phyloP scores from a whole-genome alignment of 2,329 filamentous ascomycete species.

The Massarina eburnea region DNA sequence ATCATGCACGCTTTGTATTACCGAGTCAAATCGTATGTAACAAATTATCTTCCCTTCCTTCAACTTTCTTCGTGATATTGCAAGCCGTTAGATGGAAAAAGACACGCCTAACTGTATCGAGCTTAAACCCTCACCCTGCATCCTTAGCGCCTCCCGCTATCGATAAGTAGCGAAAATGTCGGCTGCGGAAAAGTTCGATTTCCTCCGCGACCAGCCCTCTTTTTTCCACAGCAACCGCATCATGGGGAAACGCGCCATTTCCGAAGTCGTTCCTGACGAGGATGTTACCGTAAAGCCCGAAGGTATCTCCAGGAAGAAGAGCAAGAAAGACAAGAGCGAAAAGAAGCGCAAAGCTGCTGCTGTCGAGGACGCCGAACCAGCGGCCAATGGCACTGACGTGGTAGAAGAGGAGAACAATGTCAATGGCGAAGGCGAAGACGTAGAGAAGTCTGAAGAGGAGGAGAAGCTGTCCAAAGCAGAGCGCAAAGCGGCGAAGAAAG shows the following conservation, averaged over 20 bases:
- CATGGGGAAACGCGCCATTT: constrained; percentile 42
- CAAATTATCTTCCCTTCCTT: too few relatives aligned
- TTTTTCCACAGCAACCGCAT: not conserved
- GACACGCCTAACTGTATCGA: too few relatives aligned
- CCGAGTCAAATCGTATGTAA: too few relatives aligned
- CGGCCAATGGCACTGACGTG: constrained; percentile 16
- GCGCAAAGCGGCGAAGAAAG: constrained; percentile 46
- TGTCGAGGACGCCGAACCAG: constrained; percentile 17
- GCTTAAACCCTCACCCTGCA: not conserved
- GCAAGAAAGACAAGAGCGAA: constrained; percentile 39
- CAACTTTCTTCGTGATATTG: too few relatives aligned
- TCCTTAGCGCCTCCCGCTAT: not conserved
- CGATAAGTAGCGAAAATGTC: constrained; percentile 2
- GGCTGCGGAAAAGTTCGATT: not conserved
- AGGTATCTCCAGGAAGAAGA: constrained; percentile 39
- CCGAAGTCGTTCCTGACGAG: constrained; percentile 33
- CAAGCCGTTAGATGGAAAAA: too few relatives aligned
- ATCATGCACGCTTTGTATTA: too few relatives aligned
- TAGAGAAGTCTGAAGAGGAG: constrained; percentile 23
- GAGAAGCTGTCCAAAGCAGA: constrained; percentile 44
- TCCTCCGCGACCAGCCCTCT: not conserved
- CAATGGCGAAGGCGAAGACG: constrained; percentile 7
- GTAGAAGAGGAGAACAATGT: constrained; percentile 21
- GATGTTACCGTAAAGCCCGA: constrained; percentile 20
- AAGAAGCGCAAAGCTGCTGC: constrained; percentile 23